Conservation (phyloP, 192 early-diverging fungal species). For the Allomyces macrogynus region DNA sequence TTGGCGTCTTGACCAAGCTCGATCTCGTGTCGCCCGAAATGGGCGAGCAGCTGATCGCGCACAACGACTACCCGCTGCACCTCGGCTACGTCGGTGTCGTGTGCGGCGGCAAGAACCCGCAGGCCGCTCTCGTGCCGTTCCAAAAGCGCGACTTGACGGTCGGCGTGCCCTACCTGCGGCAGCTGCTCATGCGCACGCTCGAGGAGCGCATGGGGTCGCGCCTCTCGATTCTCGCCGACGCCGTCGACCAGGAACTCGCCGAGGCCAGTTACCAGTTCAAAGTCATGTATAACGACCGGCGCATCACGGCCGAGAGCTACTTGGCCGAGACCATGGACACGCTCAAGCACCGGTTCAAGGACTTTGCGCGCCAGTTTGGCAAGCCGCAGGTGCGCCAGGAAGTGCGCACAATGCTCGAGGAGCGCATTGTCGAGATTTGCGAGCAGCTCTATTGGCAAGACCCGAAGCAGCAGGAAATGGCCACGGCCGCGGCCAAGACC, state of each 20-base stretch:
- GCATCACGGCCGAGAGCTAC: slow-evolving; percentile 86
- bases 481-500: slow-evolving; percentile 6
- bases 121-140: neutral
- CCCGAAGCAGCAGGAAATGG: slow-evolving; percentile 34
- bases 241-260: slow-evolving; percentile 83
- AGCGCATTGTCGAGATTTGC: slow-evolving; percentile 73
- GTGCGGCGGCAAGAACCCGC: slow-evolving; percentile 4
- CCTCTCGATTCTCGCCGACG: slow-evolving; percentile 63
- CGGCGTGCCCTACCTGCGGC: slow-evolving; percentile 68
- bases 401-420: slow-evolving; percentile 78
- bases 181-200: slow-evolving; percentile 67
- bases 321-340: slow-evolving; percentile 82
- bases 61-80: slow-evolving; percentile 81
- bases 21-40: slow-evolving; percentile 62
- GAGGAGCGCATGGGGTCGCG: slow-evolving; percentile 80
- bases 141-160: slow-evolving; percentile 31
- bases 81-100: slow-evolving; percentile 94
- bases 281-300: slow-evolving; percentile 93
- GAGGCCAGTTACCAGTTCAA: slow-evolving; percentile 95
- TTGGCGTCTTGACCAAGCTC: slow-evolving; percentile 75
- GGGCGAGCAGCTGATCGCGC: slow-evolving; percentile 61
- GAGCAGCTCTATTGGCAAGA: slow-evolving; percentile 84
- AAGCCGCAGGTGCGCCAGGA: slow-evolving; percentile 84
- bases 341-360: slow-evolving; percentile 85
- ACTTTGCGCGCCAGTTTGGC: slow-evolving; percentile 77